A percentile compares a stretch with the other conserved stretches of the same genome.
These are phyloP conservation scores for Phytopythium vexans DNA, from an alignment of 352 stramenopile species.

Conservation along the genomic window DNA sequence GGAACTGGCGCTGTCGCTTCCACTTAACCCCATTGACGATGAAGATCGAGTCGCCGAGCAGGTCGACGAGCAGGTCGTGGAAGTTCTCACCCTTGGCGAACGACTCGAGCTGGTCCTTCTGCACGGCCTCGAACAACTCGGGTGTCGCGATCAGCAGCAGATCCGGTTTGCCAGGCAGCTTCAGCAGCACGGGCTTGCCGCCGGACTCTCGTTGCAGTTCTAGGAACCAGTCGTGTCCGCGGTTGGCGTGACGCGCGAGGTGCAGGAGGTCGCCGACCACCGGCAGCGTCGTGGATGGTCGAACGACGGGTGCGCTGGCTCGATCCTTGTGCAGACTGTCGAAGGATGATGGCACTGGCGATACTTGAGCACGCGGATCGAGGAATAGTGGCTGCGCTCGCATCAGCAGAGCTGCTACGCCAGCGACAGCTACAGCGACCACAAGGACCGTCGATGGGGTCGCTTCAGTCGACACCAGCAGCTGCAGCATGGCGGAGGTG, in stretches of 20 bases:
- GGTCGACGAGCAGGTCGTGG: conserved; percentile 25
- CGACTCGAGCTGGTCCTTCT: conserved; percentile 49
- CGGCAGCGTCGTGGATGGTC: conserved; percentile 19
- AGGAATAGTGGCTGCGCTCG: too few species aligned
- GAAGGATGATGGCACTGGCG: not conserved
- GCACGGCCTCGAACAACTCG: conserved; percentile 33
- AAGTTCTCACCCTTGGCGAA: conserved; percentile 60
- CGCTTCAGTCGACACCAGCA: not conserved
- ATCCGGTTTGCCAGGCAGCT: conserved; percentile 12
- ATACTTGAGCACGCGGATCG: not conserved
- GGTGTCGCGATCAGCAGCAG: conserved; percentile 14
- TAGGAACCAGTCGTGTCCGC: conserved; percentile 39
- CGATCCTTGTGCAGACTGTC: not conserved
- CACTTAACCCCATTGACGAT: conserved; percentile 50
- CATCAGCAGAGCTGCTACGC: too few species aligned
- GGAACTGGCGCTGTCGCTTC: conserved; percentile 59
- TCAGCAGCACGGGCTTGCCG: conserved; percentile 7
- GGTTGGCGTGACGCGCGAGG: conserved; percentile 16
- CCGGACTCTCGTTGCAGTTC: conserved; percentile 8
- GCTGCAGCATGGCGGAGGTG: not conserved
- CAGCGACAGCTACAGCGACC: not conserved
- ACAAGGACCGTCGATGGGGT: not conserved
- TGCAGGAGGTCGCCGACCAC: conserved; percentile 32
- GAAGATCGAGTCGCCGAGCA: conserved; percentile 64
- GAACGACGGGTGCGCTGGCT: not conserved